Evolutionary conservation across 1,284 basidiomycete species (phyloP).

Genomic region (Porogramme epimiltina): DNA sequence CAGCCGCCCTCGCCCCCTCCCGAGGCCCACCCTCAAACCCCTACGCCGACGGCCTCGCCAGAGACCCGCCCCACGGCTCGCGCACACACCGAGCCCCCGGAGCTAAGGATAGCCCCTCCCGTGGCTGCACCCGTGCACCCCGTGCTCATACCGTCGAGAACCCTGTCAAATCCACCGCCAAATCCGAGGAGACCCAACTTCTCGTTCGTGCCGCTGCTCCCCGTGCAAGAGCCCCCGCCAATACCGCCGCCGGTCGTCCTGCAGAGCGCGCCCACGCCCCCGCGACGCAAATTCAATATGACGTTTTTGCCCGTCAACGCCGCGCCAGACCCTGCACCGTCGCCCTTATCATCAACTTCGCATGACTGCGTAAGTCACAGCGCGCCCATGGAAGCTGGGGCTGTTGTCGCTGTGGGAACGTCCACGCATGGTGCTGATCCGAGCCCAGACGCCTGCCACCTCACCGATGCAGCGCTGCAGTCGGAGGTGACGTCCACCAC

Average conservation of each 20-base stretch:
- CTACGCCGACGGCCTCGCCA: constrained; percentile 18
- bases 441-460: constrained; percentile 13
- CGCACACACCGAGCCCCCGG: constrained; percentile 14
- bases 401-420: neutral
- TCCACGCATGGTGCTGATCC: constrained; percentile 10
- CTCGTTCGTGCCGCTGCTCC: constrained; percentile 31
- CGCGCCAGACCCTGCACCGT: constrained; percentile 8
- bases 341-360: no score
- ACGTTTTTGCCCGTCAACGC: constrained; percentile 30
- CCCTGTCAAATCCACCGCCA: constrained; percentile 5
- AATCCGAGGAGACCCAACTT: constrained; percentile 22
- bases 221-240: constrained; percentile 24
- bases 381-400: neutral
- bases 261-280: constrained; percentile 9
- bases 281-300: constrained; percentile 31
- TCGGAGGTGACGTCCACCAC: no score
- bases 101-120: constrained; percentile 7
- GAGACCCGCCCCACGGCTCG: constrained; percentile 13
- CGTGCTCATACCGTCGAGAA: neutral
- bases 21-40: constrained; percentile 14
- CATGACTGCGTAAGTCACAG: neutral
- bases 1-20: constrained; percentile 6
- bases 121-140: no score
- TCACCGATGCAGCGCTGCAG: neutral
- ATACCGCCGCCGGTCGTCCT: constrained; percentile 5